These are phyloP conservation scores for Paspalum notatum DNA, from an alignment of 176 grass and related monocot species.

Conservation along the genomic window DNA sequence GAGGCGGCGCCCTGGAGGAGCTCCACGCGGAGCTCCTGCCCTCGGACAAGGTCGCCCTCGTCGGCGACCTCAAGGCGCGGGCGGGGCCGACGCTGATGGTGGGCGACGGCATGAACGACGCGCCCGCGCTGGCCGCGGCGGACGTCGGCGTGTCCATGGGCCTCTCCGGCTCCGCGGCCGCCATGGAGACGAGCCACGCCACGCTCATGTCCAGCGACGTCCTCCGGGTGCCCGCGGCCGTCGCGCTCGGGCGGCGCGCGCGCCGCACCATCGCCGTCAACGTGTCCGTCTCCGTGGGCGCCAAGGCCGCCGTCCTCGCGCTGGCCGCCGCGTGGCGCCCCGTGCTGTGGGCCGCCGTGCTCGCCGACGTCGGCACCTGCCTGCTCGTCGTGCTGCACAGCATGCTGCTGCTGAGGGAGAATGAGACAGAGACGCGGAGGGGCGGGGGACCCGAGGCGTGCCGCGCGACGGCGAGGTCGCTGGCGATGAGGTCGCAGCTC, in stretches of 20 bases:
- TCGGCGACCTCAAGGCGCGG: conserved; percentile 33
- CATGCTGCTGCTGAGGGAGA: conserved; percentile 51
- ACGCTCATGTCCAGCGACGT: conserved; percentile 80
- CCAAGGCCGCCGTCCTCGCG: conserved; percentile 44
- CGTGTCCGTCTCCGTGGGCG: conserved; percentile 42
- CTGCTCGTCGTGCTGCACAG: conserved; percentile 67
- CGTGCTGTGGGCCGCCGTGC: conserved; percentile 67
- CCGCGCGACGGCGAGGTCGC: conserved; percentile 4
- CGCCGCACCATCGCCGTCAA: conserved; percentile 52
- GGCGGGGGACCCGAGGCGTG: neutral
- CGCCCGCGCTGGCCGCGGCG: conserved; percentile 64
- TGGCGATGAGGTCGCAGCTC: conserved; percentile 2
- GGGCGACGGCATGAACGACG: conserved; percentile 86
- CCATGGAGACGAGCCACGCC: conserved; percentile 71
- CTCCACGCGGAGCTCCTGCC: conserved; percentile 67
- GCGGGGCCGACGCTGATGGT: conserved; percentile 65
- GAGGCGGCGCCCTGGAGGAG: conserved; percentile 42
- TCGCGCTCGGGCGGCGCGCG: conserved; percentile 45
- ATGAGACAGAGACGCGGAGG: no score
- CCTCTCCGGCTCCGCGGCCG: conserved; percentile 63
- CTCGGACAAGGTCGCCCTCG: conserved; percentile 62
- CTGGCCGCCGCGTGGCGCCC: conserved; percentile 51
- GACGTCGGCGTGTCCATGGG: conserved; percentile 79
- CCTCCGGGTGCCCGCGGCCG: conserved; percentile 47
- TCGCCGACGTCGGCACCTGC: conserved; percentile 74